A percentile compares a stretch with the other conserved stretches of the same genome.
phyloP scores from a whole-genome alignment of 345 rosid genomes.

The Aquilaria malaccensis region DNA sequence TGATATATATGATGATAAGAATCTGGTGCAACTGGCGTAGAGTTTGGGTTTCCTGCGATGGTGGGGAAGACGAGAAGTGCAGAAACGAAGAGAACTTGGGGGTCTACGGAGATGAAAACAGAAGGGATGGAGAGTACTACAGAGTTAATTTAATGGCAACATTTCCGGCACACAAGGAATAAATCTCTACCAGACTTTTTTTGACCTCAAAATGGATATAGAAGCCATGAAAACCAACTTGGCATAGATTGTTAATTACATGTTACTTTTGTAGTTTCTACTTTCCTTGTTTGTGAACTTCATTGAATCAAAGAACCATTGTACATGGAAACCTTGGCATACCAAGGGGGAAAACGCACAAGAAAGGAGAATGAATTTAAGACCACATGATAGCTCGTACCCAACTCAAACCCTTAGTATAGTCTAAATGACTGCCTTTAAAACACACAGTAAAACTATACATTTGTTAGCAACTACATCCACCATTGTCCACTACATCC shows the following conservation, averaged over 20 bases:
- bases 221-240: slow-evolving; percentile 15
- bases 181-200: slow-evolving; percentile 26
- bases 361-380: no score
- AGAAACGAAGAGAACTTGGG: slow-evolving; percentile 34
- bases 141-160: slow-evolving; percentile 33
- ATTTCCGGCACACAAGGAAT: slow-evolving; percentile 25
- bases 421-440: no score
- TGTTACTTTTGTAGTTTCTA: not conserved
- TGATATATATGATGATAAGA: slow-evolving; percentile 61
- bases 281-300: not conserved
- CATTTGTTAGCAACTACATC: no score
- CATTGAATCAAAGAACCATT: not conserved
- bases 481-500: no score
- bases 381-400: no score
- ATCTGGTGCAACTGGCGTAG: slow-evolving; percentile 61
- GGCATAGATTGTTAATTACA: slow-evolving; percentile 6
- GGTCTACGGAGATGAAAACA: slow-evolving; percentile 28
- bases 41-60: slow-evolving; percentile 30
- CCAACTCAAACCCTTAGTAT: no score
- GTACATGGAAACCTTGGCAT: no score
- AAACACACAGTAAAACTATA: no score
- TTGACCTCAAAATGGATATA: slow-evolving; percentile 32
- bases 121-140: slow-evolving; percentile 33
- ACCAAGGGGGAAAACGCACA: no score
- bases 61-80: slow-evolving; percentile 17